These are phyloP conservation scores for Hymenoscyphus repandus DNA, from an alignment of 2,329 filamentous ascomycete species.

Conservation along the genomic window DNA sequence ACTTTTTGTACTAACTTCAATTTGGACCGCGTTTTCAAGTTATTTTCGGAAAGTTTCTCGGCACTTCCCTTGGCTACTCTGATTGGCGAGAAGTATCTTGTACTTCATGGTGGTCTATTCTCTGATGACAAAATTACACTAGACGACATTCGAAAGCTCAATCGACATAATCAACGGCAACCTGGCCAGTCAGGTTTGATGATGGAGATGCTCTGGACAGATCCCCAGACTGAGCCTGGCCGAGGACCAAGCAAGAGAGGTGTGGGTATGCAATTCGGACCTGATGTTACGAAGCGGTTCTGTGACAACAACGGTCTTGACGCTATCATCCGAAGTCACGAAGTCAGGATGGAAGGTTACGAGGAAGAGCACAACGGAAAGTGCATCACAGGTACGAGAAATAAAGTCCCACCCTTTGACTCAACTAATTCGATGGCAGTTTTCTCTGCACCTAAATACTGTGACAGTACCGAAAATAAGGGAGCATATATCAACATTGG, in stretches of 20 bases:
- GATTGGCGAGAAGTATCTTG: conserved; percentile 84
- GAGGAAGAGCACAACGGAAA: conserved; percentile 93
- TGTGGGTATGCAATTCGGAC: conserved; percentile 93
- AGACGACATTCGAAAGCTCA: conserved; percentile 88
- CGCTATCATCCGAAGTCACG: conserved; percentile 93
- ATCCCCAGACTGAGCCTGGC: conserved; percentile 80
- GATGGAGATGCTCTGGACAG: conserved; percentile 99
- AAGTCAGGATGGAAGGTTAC: conserved; percentile 99
- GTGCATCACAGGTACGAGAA: conserved; percentile 76
- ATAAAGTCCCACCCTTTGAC: neutral
- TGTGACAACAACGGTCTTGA: conserved; percentile 94
- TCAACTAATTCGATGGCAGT: conserved; percentile 44
- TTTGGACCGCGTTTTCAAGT: conserved; percentile 69
- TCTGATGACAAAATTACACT: conserved; percentile 89
- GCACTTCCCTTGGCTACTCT: conserved; percentile 87
- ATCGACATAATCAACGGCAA: conserved; percentile 85
- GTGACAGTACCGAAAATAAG: conserved; percentile 96
- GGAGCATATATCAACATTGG: conserved; percentile 98
- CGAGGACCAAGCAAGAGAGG: conserved; percentile 94
- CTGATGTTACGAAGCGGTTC: conserved; percentile 92
- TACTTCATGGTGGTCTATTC: conserved; percentile 91
- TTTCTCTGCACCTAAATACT: conserved; percentile 96
- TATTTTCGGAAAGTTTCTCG: conserved; percentile 98
- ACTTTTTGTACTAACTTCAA: conserved; percentile 3
- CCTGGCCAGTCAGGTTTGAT: conserved; percentile 91